A percentile compares a stretch with the other conserved stretches of the same genome.
phyloP scores from a whole-genome alignment of 768 basidiomycete genomes.

The Artomyces pyxidatus region DNA sequence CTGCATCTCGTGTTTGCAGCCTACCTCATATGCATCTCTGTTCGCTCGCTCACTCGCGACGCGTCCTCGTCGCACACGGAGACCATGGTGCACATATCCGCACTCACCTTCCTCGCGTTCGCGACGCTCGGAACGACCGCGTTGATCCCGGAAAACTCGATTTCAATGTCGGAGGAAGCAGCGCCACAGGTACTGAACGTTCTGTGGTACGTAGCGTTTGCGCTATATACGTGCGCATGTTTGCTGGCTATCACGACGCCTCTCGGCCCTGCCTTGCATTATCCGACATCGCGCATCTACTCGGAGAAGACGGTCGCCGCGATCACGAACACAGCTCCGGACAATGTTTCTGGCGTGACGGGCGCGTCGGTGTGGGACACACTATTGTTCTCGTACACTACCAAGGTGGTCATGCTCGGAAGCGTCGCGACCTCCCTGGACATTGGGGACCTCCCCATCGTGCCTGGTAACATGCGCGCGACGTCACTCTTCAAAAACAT shows the following conservation, averaged over 20 bases:
- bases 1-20: slow-evolving; percentile 48
- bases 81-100: slow-evolving; percentile 50
- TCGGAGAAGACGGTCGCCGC: slow-evolving; percentile 56
- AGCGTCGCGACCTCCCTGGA: slow-evolving; percentile 67
- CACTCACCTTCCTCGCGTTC: slow-evolving; percentile 42
- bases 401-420: slow-evolving; percentile 80
- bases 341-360: slow-evolving; percentile 69
- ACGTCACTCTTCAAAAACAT: slow-evolving; percentile 56
- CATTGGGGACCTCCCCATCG: slow-evolving; percentile 81
- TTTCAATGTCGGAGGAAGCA: slow-evolving; percentile 18
- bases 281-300: slow-evolving; percentile 67
- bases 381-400: slow-evolving; percentile 83
- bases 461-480: slow-evolving; percentile 64
- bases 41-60: slow-evolving; percentile 41
- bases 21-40: slow-evolving; percentile 48
- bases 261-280: slow-evolving; percentile 68
- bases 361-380: slow-evolving; percentile 52
- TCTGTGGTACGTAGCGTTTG: slow-evolving; percentile 48
- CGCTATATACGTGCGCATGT: slow-evolving; percentile 39
- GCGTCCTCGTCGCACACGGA: slow-evolving; percentile 26
- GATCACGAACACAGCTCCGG: slow-evolving; percentile 52
- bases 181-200: slow-evolving; percentile 16
- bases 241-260: slow-evolving; percentile 45
- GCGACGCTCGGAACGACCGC: slow-evolving; percentile 37
- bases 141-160: slow-evolving; percentile 45